phyloP scores from a whole-genome alignment of 208 protist genomes.

The Entamoeba histolytica region DNA sequence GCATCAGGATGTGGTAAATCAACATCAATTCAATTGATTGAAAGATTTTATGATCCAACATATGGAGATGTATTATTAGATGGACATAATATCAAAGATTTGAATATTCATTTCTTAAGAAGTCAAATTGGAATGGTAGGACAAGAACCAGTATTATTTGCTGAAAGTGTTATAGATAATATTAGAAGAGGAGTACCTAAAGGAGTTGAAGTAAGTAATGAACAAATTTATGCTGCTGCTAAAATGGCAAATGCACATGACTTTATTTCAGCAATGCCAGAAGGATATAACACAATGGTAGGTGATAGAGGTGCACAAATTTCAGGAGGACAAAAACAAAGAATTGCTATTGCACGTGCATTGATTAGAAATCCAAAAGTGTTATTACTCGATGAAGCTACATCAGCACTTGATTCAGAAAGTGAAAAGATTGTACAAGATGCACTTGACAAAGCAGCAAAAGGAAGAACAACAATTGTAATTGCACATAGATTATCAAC shows the following conservation, averaged over 20 bases:
- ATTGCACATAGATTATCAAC: slow-evolving; percentile 70
- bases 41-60: slow-evolving; percentile 68
- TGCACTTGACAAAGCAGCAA: slow-evolving; percentile 54
- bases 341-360: slow-evolving; percentile 64
- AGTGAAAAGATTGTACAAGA: slow-evolving; percentile 60
- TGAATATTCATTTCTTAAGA: slow-evolving; percentile 40
- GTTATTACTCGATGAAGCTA: slow-evolving; percentile 69
- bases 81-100: slow-evolving; percentile 51
- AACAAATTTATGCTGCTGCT: not conserved
- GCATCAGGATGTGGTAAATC: slow-evolving; percentile 68
- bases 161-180: slow-evolving; percentile 68
- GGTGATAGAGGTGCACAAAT: slow-evolving; percentile 30
- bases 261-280: not conserved
- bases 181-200: slow-evolving; percentile 35
- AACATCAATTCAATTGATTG: slow-evolving; percentile 61
- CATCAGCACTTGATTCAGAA: slow-evolving; percentile 57
- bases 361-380: slow-evolving; percentile 56
- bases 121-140: slow-evolving; percentile 45
- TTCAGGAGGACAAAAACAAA: slow-evolving; percentile 67
- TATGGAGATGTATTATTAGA: slow-evolving; percentile 62
- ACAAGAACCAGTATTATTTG: too few species aligned
- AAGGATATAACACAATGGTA: not conserved
- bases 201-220: not conserved
- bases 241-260: not conserved
- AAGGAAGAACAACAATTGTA: slow-evolving; percentile 55